These are phyloP conservation scores for Phytophthora palmivora DNA, from an alignment of 352 stramenopile genomes.

Conservation along the genomic window DNA sequence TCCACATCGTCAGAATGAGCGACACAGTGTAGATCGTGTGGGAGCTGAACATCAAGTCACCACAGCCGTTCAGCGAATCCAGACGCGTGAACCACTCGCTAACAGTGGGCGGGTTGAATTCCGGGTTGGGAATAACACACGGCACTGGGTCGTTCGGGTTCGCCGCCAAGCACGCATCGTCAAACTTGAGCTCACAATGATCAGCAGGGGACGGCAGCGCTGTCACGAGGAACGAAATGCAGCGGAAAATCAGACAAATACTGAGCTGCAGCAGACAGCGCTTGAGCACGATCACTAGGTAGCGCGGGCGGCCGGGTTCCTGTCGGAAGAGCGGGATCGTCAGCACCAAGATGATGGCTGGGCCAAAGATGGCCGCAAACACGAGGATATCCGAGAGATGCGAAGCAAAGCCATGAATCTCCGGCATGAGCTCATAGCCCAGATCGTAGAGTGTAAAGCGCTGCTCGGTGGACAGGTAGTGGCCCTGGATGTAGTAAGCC, in stretches of 20 bases:
- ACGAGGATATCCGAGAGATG: conserved; percentile 80
- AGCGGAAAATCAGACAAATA: conserved; percentile 75
- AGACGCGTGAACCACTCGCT: conserved; percentile 73
- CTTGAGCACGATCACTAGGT: conserved; percentile 84
- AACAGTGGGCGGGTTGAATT: conserved; percentile 68
- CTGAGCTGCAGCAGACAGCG: conserved; percentile 82
- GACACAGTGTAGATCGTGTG: conserved; percentile 94
- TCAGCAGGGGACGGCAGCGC: conserved; percentile 67
- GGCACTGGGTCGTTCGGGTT: conserved; percentile 60
- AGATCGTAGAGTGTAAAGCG: conserved; percentile 79
- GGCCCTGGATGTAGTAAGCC: conserved; percentile 84
- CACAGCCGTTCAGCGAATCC: conserved; percentile 86
- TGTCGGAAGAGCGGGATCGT: conserved; percentile 71
- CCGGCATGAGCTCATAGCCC: conserved; percentile 77
- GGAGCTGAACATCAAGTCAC: conserved; percentile 93
- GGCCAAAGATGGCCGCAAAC: conserved; percentile 75
- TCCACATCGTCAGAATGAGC: conserved; percentile 85
- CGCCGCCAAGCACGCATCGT: conserved; percentile 58
- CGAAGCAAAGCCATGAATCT: conserved; percentile 53
- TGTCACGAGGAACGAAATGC: conserved; percentile 85
- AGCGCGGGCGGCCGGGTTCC: conserved; percentile 71
- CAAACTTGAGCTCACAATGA: conserved; percentile 79
- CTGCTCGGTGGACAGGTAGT: conserved; percentile 71
- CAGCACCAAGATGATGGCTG: conserved; percentile 71
- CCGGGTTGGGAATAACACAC: conserved; percentile 73